phyloP scores from a whole-genome alignment of 1,139 yeast genomes.

The Blastobotrys aristatus region DNA sequence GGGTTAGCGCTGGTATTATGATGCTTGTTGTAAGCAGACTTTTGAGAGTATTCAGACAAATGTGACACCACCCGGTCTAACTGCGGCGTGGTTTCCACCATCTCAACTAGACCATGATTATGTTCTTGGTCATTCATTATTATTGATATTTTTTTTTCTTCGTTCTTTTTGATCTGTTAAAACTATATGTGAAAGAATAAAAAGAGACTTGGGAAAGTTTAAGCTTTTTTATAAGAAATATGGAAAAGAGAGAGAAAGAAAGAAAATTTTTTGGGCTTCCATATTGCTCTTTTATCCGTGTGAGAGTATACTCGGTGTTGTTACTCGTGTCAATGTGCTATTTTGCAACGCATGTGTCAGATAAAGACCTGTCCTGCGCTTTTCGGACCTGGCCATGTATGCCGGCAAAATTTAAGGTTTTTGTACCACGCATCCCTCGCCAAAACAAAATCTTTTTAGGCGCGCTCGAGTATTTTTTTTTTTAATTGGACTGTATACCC shows the following conservation, averaged over 20 bases:
- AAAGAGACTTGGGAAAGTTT: too few relatives aligned
- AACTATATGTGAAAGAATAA: background rate
- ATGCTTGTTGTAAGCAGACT: background rate
- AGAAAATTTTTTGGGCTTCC: background rate
- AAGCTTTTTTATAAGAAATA: background rate
- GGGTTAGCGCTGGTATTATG: background rate
- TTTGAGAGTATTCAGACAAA: constrained; percentile 1
- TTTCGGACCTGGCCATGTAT: too few relatives aligned
- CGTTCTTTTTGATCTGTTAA: too few relatives aligned
- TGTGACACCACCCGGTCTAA: constrained; percentile 8
- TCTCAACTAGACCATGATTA: background rate
- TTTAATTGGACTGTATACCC: too few relatives aligned
- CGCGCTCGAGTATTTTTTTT: too few relatives aligned
- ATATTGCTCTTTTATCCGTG: background rate
- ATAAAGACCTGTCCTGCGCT: too few relatives aligned
- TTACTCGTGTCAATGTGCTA: background rate
- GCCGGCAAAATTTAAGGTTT: too few relatives aligned
- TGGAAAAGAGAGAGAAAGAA: background rate
- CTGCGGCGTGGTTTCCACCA: constrained; percentile 6
- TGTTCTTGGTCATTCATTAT: constrained; percentile 1
- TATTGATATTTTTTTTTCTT: too few relatives aligned
- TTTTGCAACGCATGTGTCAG: background rate
- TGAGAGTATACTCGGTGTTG: background rate
- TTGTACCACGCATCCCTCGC: too few relatives aligned
- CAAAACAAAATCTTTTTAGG: too few relatives aligned